Conservation (phyloP, 2,329 filamentous ascomycete genomes). For the Delphinella strobiligena region DNA sequence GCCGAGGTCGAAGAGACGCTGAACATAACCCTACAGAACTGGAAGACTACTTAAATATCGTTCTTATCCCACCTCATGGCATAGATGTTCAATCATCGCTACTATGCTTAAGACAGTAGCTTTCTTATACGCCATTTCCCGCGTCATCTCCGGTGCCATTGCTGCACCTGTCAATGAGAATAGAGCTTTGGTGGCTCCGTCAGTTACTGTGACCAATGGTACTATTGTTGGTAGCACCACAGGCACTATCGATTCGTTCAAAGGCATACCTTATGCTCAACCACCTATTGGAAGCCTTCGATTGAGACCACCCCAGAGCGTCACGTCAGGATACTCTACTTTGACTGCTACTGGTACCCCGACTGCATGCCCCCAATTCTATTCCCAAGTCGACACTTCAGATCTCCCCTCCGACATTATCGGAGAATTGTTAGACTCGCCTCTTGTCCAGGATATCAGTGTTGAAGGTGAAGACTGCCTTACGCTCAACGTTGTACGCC, state of each 20-base stretch:
- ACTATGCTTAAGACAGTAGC: constrained; percentile 5
- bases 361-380: constrained; percentile 61
- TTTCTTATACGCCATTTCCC: constrained; percentile 6
- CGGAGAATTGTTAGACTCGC: constrained; percentile 26
- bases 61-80: no score
- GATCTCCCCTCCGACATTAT: constrained; percentile 25
- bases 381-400: constrained; percentile 37
- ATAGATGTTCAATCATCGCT: no score
- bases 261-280: constrained; percentile 63
- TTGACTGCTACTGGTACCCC: constrained; percentile 47
- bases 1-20: no score
- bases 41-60: no score
- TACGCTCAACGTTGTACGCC: constrained; percentile 30
- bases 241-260: constrained; percentile 52
- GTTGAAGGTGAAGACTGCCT: constrained; percentile 32
- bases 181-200: constrained; percentile 29
- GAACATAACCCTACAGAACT: no score
- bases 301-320: constrained; percentile 53
- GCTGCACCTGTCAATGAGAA: constrained; percentile 9
- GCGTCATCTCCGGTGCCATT: no score
- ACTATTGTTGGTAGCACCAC: constrained; percentile 41
- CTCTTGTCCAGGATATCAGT: constrained; percentile 24
- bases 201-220: constrained; percentile 44
- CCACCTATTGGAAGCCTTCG: constrained; percentile 55
- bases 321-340: constrained; percentile 47